Evolutionary conservation across 495 filamentous ascomycete genomes (phyloP).

Genomic region (Umbilicaria muhlenbergii): DNA sequence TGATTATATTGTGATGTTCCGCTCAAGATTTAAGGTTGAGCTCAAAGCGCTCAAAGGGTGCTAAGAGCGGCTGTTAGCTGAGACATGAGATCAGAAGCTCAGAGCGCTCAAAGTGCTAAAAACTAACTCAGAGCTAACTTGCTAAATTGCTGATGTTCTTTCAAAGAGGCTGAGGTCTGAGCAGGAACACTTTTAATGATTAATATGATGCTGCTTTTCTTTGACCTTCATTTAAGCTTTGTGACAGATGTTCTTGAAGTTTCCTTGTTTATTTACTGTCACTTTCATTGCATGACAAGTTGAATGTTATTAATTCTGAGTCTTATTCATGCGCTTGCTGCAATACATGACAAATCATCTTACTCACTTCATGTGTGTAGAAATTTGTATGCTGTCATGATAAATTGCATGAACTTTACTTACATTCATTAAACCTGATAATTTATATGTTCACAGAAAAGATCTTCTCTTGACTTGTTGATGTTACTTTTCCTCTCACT

Average conservation of each 20-base stretch:
- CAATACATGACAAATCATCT: background rate
- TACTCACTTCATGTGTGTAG: background rate
- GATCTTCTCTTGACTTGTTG: conserved; percentile 7
- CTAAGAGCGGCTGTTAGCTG: too few species aligned
- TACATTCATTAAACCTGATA: conserved; percentile 4
- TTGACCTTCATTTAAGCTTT: conserved; percentile 10
- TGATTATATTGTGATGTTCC: too few species aligned
- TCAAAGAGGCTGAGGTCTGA: too few species aligned
- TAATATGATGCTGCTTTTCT: too few species aligned
- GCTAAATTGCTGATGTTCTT: too few species aligned
- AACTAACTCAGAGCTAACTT: too few species aligned
- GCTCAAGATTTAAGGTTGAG: too few species aligned
- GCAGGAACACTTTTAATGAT: too few species aligned
- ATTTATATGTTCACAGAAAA: conserved; percentile 7
- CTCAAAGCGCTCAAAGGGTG: too few species aligned
- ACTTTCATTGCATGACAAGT: conserved; percentile 13
- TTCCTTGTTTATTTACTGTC: conserved; percentile 6
- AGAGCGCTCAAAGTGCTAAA: too few species aligned
- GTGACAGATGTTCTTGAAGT: conserved; percentile 15
- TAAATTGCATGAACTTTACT: background rate
- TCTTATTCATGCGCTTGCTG: background rate
- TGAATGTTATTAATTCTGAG: conserved; percentile 12
- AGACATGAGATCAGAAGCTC: too few species aligned
- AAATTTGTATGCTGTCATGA: background rate
- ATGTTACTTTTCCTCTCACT: conserved; percentile 12